phyloP scores from a whole-genome alignment of 1,139 yeast species.

The Kodamaea alishanica region DNA sequence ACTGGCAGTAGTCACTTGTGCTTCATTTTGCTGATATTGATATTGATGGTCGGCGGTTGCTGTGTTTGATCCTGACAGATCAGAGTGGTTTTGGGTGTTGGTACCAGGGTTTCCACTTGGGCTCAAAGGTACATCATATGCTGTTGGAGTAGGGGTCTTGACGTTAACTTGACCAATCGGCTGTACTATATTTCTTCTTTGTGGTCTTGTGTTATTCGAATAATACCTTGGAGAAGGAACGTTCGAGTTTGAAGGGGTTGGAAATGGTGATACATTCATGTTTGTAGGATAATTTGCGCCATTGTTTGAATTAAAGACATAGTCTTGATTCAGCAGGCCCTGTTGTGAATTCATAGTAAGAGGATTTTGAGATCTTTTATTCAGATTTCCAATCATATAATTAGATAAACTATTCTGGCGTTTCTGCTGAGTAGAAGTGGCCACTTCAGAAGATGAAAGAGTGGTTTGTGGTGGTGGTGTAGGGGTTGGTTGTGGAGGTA shows the following conservation, averaged over 20 bases:
- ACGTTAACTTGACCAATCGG: constrained; percentile 8
- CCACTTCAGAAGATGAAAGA: neutral
- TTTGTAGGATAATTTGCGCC: neutral
- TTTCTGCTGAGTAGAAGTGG: constrained; percentile 28
- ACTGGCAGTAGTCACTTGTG: constrained; percentile 12
- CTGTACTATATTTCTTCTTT: constrained; percentile 2
- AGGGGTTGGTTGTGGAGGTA: no score
- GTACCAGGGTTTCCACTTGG: constrained; percentile 35
- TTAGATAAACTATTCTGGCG: constrained; percentile 41
- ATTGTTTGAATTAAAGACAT: neutral
- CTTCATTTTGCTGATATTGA: constrained; percentile 8
- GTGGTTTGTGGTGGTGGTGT: neutral
- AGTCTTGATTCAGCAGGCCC: constrained; percentile 3
- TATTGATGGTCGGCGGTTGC: constrained; percentile 8
- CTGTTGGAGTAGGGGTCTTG: constrained; percentile 43
- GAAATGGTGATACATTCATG: constrained; percentile 1
- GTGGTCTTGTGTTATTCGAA: constrained; percentile 2
- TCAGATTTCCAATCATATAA: constrained; percentile 31
- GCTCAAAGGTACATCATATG: constrained; percentile 43
- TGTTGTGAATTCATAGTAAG: constrained; percentile 5
- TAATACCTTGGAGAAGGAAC: constrained; percentile 5
- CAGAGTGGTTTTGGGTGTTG: constrained; percentile 33
- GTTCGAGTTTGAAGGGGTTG: constrained; percentile 4
- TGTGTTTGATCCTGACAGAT: constrained; percentile 39
- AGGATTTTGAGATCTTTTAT: constrained; percentile 32